phyloP scores from a whole-genome alignment of 805 yeast genomes.

The Saturnispora halmiae region DNA sequence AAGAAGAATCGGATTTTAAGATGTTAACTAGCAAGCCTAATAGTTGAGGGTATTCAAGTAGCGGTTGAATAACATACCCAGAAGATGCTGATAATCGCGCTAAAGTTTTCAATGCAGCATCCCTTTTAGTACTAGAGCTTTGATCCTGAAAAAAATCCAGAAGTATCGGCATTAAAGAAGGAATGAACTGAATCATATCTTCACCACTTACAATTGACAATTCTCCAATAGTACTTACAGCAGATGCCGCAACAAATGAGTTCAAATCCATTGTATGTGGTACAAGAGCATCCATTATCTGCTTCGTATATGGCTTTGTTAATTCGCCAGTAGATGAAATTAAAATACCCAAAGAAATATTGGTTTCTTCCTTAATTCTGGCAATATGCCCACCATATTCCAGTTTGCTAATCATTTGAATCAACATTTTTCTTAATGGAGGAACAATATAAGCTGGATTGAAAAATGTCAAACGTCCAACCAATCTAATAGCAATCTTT shows the following conservation, averaged over 20 bases:
- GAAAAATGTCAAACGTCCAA: constrained; percentile 76
- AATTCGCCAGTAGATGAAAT: constrained; percentile 72
- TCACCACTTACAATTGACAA: constrained; percentile 83
- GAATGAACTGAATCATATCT: constrained; percentile 62
- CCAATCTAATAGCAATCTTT: constrained; percentile 62
- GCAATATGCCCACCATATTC: constrained; percentile 70
- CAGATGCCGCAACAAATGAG: constrained; percentile 77
- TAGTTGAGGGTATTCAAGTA: constrained; percentile 83
- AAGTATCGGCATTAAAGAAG: constrained; percentile 76
- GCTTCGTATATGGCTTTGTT: constrained; percentile 85
- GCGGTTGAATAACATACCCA: constrained; percentile 91
- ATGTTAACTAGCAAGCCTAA: constrained; percentile 75
- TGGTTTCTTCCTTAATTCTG: constrained; percentile 78
- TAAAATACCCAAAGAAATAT: constrained; percentile 60
- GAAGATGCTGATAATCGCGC: constrained; percentile 87
- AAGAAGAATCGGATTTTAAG: constrained; percentile 69
- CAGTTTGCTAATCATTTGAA: constrained; percentile 76
- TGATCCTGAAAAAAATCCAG: constrained; percentile 88
- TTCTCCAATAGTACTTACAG: constrained; percentile 83
- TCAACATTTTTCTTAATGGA: constrained; percentile 72
- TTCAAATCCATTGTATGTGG: constrained; percentile 66
- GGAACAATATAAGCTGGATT: constrained; percentile 97
- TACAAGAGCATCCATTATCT: constrained; percentile 76
- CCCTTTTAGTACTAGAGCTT: constrained; percentile 77
- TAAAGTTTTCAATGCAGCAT: constrained; percentile 78